A percentile compares a stretch with the other conserved stretches of the same genome.
Evolutionary conservation across 169 alveolate species (phyloP).

Genomic region (Plasmodium cynomolgi): DNA sequence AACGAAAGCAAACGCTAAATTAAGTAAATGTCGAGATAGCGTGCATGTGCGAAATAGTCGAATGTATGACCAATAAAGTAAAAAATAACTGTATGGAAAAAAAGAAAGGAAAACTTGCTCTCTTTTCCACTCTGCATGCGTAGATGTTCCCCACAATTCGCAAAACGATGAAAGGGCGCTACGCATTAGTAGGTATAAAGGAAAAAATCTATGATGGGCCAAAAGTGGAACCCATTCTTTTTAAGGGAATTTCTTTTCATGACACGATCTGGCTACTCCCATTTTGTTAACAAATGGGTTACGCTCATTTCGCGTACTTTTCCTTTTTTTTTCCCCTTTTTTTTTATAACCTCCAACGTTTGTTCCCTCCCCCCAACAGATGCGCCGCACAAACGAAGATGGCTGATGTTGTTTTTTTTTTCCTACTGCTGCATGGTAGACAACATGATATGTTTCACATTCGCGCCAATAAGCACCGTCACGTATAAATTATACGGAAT

Average conservation of each 20-base stretch:
- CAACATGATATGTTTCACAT: conserved; percentile 44
- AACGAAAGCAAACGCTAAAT: not conserved
- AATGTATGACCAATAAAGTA: not conserved
- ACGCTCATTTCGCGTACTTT: not conserved
- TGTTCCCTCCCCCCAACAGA: not conserved
- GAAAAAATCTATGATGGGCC: not conserved
- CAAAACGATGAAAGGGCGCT: conserved; percentile 1
- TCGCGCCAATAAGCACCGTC: conserved; percentile 27
- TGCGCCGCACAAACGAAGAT: conserved; percentile 32
- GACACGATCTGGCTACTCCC: not conserved
- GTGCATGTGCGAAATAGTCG: not conserved
- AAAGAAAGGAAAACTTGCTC: not conserved
- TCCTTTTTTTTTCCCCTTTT: not conserved
- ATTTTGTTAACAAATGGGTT: not conserved
- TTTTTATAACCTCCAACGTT: not conserved
- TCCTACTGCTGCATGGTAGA: conserved; percentile 61
- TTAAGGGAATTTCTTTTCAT: conserved; percentile 4
- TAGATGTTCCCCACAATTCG: conserved; percentile 7
- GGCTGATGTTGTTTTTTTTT: conserved; percentile 60
- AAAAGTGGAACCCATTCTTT: not conserved
- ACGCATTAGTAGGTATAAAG: not conserved
- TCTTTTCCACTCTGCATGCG: not conserved
- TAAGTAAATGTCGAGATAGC: not conserved
- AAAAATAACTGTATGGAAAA: not conserved
- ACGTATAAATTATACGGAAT: conserved; percentile 23